Evolutionary conservation across 352 stramenopile species (phyloP), one percentile per base, ranked within the genome.

Genomic region (Globisporangium polare): DNA sequence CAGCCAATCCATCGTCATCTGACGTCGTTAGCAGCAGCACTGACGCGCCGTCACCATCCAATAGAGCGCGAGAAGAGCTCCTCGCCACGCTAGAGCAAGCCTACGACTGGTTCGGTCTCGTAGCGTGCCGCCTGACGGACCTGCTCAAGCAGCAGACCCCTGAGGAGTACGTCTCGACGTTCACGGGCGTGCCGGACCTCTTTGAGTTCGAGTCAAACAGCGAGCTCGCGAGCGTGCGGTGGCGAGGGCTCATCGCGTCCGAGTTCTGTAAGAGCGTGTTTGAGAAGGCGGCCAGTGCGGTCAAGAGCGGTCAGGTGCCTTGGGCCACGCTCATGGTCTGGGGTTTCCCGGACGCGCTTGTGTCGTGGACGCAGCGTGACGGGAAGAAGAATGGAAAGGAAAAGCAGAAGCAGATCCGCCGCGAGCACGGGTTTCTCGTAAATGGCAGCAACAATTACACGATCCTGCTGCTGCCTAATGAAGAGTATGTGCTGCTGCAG

Each of bases 161-260:
- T 0, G 82, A 95, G 54, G 78, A 88, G 58, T 95, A 95, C 63
- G 81, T 92, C 35, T 92, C 81, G n/a, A 86, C 65, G 4, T 95
- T 89, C 63, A 77, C 75, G 15, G 78, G 78, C 4, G 47, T 63
- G 3, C 68, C 69, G 0, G 78, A 80, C 26, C 67, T 53, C 22
- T 74, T 89, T 43, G 62, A 75, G 49, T 73, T 75, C 47, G 63
- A 78, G 17, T 22, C 62, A 5, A 26, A 67, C 26, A 57, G 69
- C 18, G 62, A 88, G 18, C 54, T 92, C 26, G 72, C 80, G 24
- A 70, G 69, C 2, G 75, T 95, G 43, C 73, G 68, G n/a, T 95
- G 86, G 86, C 77, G 83, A n/a, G 86, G 86, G 18, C 61, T 93
- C n/a, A 62, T 95, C 26, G 67, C 73, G 17, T 24, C 77, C 54